A percentile compares a stretch with the other conserved stretches of the same genome.
Evolutionary conservation across 306 rosid genomes (phyloP).

Genomic region (Senna siamea): DNA sequence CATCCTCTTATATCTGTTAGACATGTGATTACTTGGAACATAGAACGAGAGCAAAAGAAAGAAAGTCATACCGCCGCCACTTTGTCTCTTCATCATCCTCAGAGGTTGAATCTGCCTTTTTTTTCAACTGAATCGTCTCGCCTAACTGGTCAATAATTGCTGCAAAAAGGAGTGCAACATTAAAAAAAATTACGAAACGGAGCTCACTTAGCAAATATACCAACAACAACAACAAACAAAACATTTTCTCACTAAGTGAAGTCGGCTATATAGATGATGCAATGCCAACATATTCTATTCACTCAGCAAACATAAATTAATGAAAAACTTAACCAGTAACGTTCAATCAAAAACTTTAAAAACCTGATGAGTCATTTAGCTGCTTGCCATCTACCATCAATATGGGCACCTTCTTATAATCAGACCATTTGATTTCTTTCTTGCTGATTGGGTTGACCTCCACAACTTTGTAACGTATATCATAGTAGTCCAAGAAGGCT

Average conservation of each 20-base stretch:
- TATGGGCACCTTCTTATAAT: conserved; percentile 95
- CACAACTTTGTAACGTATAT: conserved; percentile 85
- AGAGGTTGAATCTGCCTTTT: conserved; percentile 39
- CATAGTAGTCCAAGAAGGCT: conserved; percentile 93
- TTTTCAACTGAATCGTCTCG: conserved; percentile 53
- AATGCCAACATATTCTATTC: too few species aligned
- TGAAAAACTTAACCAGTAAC: conserved; percentile 21
- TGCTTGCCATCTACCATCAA: conserved; percentile 89
- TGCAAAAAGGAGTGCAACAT: conserved; percentile 43
- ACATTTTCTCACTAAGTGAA: too few species aligned
- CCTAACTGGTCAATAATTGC: conserved; percentile 78
- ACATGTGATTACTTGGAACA: conserved; percentile 27
- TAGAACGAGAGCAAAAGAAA: conserved; percentile 21
- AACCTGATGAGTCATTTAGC: conserved; percentile 97
- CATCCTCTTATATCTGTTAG: conserved; percentile 26
- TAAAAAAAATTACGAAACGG: background rate
- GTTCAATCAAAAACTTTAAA: conserved; percentile 8
- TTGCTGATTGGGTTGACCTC: conserved; percentile 96
- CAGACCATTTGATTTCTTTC: conserved; percentile 97
- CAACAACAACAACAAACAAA: too few species aligned
- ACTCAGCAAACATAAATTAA: conserved; percentile 18
- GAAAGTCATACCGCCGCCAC: conserved; percentile 77
- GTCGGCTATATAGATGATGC: too few species aligned
- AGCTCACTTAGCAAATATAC: conserved; percentile 10
- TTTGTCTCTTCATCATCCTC: conserved; percentile 84